Percentiles rank a stretch among this genome's conserved stretches.
phyloP scores from a whole-genome alignment of 495 filamentous ascomycete species.

The Oleoguttula mirabilis region DNA sequence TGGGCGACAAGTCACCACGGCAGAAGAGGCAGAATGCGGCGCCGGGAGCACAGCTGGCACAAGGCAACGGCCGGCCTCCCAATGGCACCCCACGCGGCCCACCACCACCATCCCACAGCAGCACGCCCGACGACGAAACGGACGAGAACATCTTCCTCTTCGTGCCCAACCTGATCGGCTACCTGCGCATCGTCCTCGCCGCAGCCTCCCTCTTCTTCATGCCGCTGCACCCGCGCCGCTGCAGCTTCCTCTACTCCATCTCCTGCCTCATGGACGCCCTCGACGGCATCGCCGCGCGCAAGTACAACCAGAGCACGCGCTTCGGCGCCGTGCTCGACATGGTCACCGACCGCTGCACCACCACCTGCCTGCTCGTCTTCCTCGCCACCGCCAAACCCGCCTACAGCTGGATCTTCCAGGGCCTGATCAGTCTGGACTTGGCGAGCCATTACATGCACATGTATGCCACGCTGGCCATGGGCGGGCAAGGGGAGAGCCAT shows the following conservation, averaged over 20 bases:
- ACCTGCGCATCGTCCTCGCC: conserved; percentile 76
- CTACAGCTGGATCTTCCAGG: conserved; percentile 87
- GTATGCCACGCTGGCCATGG: conserved; percentile 83
- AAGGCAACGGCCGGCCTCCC: conserved; percentile 1
- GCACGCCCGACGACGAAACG: conserved; percentile 20
- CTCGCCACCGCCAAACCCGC: conserved; percentile 81
- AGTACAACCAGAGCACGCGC: conserved; percentile 77
- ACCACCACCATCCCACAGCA: too few relatives aligned
- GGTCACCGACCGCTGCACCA: conserved; percentile 94
- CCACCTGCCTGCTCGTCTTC: conserved; percentile 86
- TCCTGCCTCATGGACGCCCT: conserved; percentile 90
- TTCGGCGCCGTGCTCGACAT: conserved; percentile 97
- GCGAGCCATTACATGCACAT: conserved; percentile 98
- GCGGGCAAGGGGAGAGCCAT: conserved; percentile 64
- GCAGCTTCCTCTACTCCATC: conserved; percentile 77
- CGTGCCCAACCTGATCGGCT: conserved; percentile 88
- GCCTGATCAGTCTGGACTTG: conserved; percentile 78
- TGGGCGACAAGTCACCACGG: conserved; percentile 27
- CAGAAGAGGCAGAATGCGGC: not conserved
- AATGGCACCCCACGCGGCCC: conserved; percentile 7
- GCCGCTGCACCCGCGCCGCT: conserved; percentile 91
- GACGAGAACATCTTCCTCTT: conserved; percentile 93
- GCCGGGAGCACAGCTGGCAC: not conserved
- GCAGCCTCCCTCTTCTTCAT: conserved; percentile 95
- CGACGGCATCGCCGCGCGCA: conserved; percentile 80